A percentile compares a stretch with the other conserved stretches of the same genome.
phyloP scores from a whole-genome alignment of 441 rosid species.

The Erysimum cheiri region DNA sequence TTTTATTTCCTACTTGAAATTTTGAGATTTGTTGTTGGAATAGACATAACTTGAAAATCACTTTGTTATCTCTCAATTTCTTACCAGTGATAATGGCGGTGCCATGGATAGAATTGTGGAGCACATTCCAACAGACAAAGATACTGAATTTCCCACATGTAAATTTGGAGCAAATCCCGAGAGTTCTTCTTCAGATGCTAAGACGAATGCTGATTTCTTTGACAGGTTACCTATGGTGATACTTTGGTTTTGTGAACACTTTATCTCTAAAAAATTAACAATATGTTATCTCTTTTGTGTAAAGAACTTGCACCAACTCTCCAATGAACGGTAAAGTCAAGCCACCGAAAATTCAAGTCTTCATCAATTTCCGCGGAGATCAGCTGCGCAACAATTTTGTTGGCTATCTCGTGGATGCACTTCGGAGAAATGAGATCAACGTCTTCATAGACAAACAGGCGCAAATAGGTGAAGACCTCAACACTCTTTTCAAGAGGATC shows the following conservation, averaged over 20 bases:
- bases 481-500: conserved; percentile 1
- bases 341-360: conserved; percentile 5
- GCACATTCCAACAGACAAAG: neutral
- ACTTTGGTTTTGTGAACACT: too few relatives aligned
- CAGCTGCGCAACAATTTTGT: conserved; percentile 1
- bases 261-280: too few relatives aligned
- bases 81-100: neutral
- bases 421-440: conserved; percentile 7
- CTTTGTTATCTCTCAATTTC: neutral
- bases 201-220: neutral
- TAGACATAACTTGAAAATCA: neutral
- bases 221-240: neutral
- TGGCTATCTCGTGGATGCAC: neutral
- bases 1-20: neutral
- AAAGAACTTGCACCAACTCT: too few relatives aligned
- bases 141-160: neutral
- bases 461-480: conserved; percentile 1
- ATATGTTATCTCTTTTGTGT: neutral
- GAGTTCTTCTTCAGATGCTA: neutral
- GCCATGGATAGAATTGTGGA: neutral
- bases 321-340: neutral
- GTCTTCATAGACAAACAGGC: neutral
- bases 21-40: neutral
- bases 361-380: conserved; percentile 14
- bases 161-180: neutral